These are phyloP conservation scores for Evernia prunastri DNA, from an alignment of 495 filamentous ascomycete species.

Conservation along the genomic window DNA sequence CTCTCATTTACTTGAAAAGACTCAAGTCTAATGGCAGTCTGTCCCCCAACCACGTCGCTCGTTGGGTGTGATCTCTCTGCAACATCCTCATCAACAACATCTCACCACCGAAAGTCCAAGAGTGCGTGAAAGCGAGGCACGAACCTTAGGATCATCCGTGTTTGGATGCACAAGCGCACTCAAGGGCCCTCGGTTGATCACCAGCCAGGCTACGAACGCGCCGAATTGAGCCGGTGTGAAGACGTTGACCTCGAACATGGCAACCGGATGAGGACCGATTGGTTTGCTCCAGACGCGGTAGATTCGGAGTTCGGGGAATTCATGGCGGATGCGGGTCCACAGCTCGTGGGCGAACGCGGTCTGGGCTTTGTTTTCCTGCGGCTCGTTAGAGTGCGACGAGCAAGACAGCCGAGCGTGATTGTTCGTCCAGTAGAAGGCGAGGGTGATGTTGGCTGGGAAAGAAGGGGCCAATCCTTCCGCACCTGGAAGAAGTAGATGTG, in stretches of 20 bases:
- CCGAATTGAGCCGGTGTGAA: conserved; percentile 83
- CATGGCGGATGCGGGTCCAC: conserved; percentile 69
- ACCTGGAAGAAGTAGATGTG: conserved; percentile 67
- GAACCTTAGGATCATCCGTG: conserved; percentile 43
- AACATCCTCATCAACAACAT: background rate
- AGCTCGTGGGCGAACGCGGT: conserved; percentile 59
- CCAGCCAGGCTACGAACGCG: conserved; percentile 78
- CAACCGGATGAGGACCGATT: conserved; percentile 73
- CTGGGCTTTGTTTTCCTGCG: conserved; percentile 11
- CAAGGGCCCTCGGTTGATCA: conserved; percentile 75
- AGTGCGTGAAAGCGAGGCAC: background rate
- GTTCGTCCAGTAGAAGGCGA: conserved; percentile 48
- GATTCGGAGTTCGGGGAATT: conserved; percentile 84
- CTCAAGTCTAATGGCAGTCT: conserved; percentile 60
- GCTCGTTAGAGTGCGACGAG: background rate
- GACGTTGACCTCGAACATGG: conserved; percentile 88
- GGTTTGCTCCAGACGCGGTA: conserved; percentile 72
- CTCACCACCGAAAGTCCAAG: background rate
- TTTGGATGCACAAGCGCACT: conserved; percentile 80
- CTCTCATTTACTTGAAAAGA: conserved; percentile 43
- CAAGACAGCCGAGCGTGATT: conserved; percentile 34
- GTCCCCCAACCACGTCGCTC: conserved; percentile 82
- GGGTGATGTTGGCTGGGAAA: conserved; percentile 36
- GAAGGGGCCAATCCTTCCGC: conserved; percentile 43
- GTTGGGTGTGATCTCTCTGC: conserved; percentile 63